Base-by-base conservation (phyloP, 2,329 filamentous ascomycete species). In the Scytalidium sp. region DNA sequence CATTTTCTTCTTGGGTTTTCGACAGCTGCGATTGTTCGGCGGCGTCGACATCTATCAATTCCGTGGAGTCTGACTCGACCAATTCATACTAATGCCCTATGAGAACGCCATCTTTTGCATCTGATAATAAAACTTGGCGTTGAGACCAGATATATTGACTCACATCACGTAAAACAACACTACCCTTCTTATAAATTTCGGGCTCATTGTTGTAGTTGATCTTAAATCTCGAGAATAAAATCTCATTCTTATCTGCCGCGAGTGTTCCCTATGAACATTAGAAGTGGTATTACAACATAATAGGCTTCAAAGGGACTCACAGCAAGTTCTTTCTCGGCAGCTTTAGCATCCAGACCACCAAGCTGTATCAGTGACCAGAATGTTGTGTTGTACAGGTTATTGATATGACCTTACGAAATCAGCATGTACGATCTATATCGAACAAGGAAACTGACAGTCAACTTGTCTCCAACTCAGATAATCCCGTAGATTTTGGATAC, bases 131-230 rank as follows among this genome's bases (percentile, higher is more conserved):
- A n/a, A n/a, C n/a, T n/a, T n/a, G n/a, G 10, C 19, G 50, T 17
- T 50, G 47, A 46, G 17, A 21, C 9, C n/a, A 39, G 17, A n/a
- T n/a, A 40, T 7, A 3, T 19, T 3, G 10, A 47, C 61, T 58
- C 56, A 67, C 65, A 66, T 94, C 88, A 60, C 92, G 81, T 66
- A 92, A 94, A 4, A 97, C 70, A 2, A 97, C 87, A 57, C 90
- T 97, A 3, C 94, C 94, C 67, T 97, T 99, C 67, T 87, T 94
- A 69, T 83, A 96, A 15, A 97, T 91, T 55, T 95, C 90, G 0
- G 84, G 83, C 68, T 99, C 94, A 58, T 96, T 94, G 69, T 99
- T 99, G 72, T 99, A 99, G 70, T 99, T 99, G 65, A 97, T 92
- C 2, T 85, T 82, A 67, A 96, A 97, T 21, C 80, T 79, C 2